Conservation (phyloP, 108 stramenopile species). For the Halocafeteria seosinensis region DNA sequence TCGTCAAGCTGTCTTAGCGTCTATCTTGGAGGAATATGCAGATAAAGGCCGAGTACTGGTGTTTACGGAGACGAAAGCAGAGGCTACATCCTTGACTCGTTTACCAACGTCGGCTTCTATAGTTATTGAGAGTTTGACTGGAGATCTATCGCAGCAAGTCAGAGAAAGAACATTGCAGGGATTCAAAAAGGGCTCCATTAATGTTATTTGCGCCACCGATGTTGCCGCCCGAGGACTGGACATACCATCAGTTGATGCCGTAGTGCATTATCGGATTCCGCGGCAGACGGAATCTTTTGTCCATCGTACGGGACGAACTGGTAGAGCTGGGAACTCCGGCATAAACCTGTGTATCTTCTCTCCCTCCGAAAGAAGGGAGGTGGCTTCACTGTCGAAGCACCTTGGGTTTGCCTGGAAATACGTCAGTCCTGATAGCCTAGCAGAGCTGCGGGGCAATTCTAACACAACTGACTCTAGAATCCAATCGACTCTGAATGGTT, state of each 20-base stretch:
- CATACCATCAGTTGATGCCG: neutral
- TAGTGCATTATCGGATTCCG: slow-evolving; percentile 10
- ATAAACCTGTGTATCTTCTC: too few relatives aligned
- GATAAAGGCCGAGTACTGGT: slow-evolving; percentile 41
- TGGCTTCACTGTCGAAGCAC: too few relatives aligned
- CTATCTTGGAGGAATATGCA: neutral
- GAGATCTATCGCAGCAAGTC: slow-evolving; percentile 9
- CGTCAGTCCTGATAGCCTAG: too few relatives aligned
- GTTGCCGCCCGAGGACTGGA: slow-evolving; percentile 24
- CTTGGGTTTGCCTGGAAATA: too few relatives aligned
- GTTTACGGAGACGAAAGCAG: slow-evolving; percentile 79
- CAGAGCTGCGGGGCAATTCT: too few relatives aligned
- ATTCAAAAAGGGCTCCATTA: slow-evolving; percentile 1
- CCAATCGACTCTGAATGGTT: too few relatives aligned
- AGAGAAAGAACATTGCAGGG: slow-evolving; percentile 6
- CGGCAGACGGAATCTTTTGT: slow-evolving; percentile 6
- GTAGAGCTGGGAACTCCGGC: slow-evolving; percentile 20
- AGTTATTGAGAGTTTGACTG: neutral
- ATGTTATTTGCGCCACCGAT: slow-evolving; percentile 15
- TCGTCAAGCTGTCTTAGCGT: neutral
- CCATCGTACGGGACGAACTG: slow-evolving; percentile 17
- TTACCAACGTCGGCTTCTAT: neutral
- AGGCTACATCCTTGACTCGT: slow-evolving; percentile 63
- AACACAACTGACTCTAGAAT: too few relatives aligned
- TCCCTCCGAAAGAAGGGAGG: too few relatives aligned